Conservation (phyloP, 1,284 basidiomycete species). For the Microbotryum scabiosae region DNA sequence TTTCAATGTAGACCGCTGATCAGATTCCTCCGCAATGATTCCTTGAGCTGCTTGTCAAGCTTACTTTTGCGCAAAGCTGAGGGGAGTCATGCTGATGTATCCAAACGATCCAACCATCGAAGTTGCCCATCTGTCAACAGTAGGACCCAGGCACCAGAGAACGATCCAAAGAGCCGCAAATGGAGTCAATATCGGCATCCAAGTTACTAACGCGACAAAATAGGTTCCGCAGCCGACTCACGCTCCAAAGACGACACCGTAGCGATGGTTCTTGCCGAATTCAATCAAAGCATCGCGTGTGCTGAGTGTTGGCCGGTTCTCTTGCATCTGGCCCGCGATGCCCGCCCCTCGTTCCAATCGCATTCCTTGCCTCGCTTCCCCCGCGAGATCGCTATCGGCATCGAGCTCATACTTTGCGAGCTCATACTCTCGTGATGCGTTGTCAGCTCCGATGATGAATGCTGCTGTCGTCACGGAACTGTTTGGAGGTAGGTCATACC, state of each 20-base stretch:
- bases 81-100: slow-evolving; percentile 26
- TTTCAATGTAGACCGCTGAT: not conserved
- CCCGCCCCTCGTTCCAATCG: slow-evolving; percentile 21
- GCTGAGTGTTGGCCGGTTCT: not conserved
- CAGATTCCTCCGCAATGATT: not conserved
- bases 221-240: slow-evolving; percentile 4
- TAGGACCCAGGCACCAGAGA: too few species aligned
- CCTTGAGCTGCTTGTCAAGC: not conserved
- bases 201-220: not conserved
- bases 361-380: slow-evolving; percentile 1
- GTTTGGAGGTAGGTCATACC: not conserved
- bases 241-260: slow-evolving; percentile 25
- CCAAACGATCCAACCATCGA: slow-evolving; percentile 26
- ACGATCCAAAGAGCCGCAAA: too few species aligned
- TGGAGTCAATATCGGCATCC: not conserved
- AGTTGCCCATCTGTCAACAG: slow-evolving; percentile 16
- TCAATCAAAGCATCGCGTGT: slow-evolving; percentile 24
- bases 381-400: slow-evolving; percentile 19
- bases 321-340: not conserved
- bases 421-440: slow-evolving; percentile 24
- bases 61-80: slow-evolving; percentile 26
- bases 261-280: slow-evolving; percentile 28
- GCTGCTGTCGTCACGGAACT: slow-evolving; percentile 20
- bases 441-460: slow-evolving; percentile 29
- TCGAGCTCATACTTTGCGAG: slow-evolving; percentile 25